Evolutionary conservation across 2,329 filamentous ascomycete species (phyloP).

Genomic region (Cercospora sp.): DNA sequence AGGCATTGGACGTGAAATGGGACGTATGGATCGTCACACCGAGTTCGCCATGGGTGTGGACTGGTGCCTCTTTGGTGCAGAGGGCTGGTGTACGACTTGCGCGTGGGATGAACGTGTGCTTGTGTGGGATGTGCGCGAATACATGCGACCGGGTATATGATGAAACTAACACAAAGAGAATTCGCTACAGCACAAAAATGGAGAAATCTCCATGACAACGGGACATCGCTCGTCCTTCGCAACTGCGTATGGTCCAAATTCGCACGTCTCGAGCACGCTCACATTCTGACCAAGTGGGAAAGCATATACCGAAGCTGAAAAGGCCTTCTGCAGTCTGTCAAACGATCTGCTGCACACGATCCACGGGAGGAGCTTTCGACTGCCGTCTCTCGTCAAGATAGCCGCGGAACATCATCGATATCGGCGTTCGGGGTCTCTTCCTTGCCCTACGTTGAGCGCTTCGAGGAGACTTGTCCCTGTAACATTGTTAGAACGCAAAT

Average conservation of each 20-base stretch:
- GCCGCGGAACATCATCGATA: constrained; percentile 7
- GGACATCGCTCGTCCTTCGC: not conserved
- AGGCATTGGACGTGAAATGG: constrained; percentile 61
- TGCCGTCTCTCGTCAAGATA: not conserved
- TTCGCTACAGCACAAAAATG: not conserved
- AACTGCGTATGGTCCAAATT: not conserved
- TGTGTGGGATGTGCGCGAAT: constrained; percentile 81
- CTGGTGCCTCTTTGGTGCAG: constrained; percentile 94
- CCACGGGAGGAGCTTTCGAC: not conserved
- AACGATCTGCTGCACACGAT: not conserved
- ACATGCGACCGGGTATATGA: constrained; percentile 50
- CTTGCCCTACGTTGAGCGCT: not conserved
- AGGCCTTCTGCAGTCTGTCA: not conserved
- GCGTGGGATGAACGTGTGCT: constrained; percentile 92
- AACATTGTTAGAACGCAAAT: not conserved
- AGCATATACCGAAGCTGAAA: not conserved
- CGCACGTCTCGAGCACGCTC: not conserved
- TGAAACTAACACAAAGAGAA: not conserved
- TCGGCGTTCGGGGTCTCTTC: constrained; percentile 4
- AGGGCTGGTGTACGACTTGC: constrained; percentile 92
- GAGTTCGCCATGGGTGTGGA: constrained; percentile 96
- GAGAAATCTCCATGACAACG: not conserved
- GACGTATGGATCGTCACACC: constrained; percentile 87
- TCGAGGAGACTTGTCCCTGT: constrained; percentile 3
- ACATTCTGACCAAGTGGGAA: not conserved